Evolutionary conservation across 1,139 yeast genomes (phyloP).

Genomic region (Pichia sp.): DNA sequence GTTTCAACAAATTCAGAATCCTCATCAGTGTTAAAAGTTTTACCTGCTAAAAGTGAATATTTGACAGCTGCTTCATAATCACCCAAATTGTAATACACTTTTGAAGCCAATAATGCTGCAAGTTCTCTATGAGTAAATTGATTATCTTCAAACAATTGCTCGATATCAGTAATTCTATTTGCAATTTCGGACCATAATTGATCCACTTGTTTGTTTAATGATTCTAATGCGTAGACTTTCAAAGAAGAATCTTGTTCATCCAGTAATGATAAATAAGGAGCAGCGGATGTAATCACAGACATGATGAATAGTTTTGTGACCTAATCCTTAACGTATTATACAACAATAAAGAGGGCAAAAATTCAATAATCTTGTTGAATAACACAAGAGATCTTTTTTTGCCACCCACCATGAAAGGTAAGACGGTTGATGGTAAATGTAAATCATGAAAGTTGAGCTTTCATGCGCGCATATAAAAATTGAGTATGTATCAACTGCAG

Average conservation of each 20-base stretch:
- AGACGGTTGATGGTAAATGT: too few relatives aligned
- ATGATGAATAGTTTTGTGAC: conserved; percentile 6
- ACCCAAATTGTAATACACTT: conserved; percentile 91
- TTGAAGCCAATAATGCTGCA: conserved; percentile 90
- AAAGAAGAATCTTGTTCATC: conserved; percentile 73
- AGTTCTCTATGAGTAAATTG: conserved; percentile 61
- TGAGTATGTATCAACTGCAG: too few relatives aligned
- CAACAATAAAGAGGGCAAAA: too few relatives aligned
- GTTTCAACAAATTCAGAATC: conserved; percentile 88
- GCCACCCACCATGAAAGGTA: too few relatives aligned
- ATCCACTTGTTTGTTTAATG: conserved; percentile 78
- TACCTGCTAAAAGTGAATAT: conserved; percentile 81
- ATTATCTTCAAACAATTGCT: conserved; percentile 83
- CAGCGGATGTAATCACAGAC: conserved; percentile 55
- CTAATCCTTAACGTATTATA: too few relatives aligned
- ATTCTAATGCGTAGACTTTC: conserved; percentile 77
- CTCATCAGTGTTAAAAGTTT: conserved; percentile 65
- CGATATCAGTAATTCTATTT: conserved; percentile 76
- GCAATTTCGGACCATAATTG: conserved; percentile 98
- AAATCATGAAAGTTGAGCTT: too few relatives aligned
- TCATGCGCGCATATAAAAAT: too few relatives aligned
- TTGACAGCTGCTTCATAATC: conserved; percentile 88
- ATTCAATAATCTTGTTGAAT: too few relatives aligned
- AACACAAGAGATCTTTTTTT: too few relatives aligned
- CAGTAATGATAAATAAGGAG: conserved; percentile 83